These are phyloP conservation scores for Hyphopichia khmerensis DNA, from an alignment of 1,139 yeast species.

Conservation along the genomic window DNA sequence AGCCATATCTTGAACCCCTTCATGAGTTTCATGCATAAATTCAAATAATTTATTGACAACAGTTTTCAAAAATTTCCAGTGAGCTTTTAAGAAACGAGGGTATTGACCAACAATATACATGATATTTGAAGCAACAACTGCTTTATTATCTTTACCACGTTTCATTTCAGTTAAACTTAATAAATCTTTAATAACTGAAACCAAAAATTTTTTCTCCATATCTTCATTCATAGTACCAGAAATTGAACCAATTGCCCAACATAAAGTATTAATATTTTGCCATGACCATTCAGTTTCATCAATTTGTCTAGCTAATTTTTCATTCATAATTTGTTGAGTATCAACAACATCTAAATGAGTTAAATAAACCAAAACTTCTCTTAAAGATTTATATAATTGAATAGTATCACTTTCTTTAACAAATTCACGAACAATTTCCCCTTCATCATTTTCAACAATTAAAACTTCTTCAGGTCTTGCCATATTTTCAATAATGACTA, in stretches of 20 bases:
- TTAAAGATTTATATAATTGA: conserved; percentile 89
- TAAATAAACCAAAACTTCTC: conserved; percentile 90
- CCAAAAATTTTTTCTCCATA: conserved; percentile 91
- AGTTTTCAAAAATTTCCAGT: conserved; percentile 95
- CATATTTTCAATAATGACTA: conserved; percentile 94
- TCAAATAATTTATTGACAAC: conserved; percentile 94
- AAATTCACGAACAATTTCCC: conserved; percentile 96
- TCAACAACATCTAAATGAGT: conserved; percentile 95
- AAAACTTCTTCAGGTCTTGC: conserved; percentile 98
- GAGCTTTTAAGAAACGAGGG: conserved; percentile 95
- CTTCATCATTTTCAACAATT: conserved; percentile 97
- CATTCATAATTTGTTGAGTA: conserved; percentile 91
- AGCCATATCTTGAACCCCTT: conserved; percentile 99
- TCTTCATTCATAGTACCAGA: conserved; percentile 99
- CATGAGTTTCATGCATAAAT: conserved; percentile 99
- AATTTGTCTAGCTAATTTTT: conserved; percentile 85
- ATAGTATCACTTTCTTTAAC: conserved; percentile 97
- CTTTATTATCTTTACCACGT: conserved; percentile 96
- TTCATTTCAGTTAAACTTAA: conserved; percentile 91
- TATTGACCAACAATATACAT: conserved; percentile 99
- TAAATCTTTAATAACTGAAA: conserved; percentile 87
- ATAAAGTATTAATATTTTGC: conserved; percentile 93
- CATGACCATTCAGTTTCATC: conserved; percentile 99
- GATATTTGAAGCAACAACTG: conserved; percentile 97
- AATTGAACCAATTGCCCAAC: conserved; percentile 99